phyloP scores from a whole-genome alignment of 2,329 filamentous ascomycete species.

The Bisporella sp. region DNA sequence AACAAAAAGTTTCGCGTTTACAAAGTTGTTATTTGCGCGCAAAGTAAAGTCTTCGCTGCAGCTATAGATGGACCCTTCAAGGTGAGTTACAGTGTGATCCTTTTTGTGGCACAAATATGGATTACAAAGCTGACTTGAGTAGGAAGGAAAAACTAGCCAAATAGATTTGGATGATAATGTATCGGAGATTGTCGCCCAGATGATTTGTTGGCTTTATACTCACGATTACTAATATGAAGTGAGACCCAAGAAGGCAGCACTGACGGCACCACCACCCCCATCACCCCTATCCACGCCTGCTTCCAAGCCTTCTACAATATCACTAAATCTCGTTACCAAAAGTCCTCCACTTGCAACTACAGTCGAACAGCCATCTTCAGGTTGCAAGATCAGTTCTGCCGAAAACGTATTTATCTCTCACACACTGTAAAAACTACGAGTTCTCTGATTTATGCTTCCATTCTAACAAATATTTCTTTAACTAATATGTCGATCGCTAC shows the following conservation, averaged over 20 bases:
- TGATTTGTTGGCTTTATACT: slow-evolving; percentile 5
- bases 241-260: neutral
- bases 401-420: no score
- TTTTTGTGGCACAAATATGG: neutral
- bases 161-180: neutral
- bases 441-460: neutral
- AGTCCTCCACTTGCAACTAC: no score
- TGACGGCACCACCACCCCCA: no score
- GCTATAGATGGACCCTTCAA: slow-evolving; percentile 9
- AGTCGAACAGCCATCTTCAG: no score
- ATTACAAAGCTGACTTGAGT: neutral
- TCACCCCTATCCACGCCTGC: no score
- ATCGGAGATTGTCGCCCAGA: slow-evolving; percentile 3
- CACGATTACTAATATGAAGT: neutral
- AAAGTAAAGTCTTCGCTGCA: slow-evolving; percentile 13
- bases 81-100: slow-evolving; percentile 7
- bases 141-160: neutral
- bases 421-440: no score
- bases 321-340: no score
- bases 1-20: slow-evolving; percentile 13
- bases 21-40: slow-evolving; percentile 13
- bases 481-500: no score
- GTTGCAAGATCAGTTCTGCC: no score
- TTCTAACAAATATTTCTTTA: slow-evolving; percentile 3
- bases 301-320: no score